Percentiles rank a stretch among this genome's conserved stretches.
These are phyloP conservation scores for Talaromyces atroroseus DNA, from an alignment of 2,329 filamentous ascomycete species.

Conservation along the genomic window DNA sequence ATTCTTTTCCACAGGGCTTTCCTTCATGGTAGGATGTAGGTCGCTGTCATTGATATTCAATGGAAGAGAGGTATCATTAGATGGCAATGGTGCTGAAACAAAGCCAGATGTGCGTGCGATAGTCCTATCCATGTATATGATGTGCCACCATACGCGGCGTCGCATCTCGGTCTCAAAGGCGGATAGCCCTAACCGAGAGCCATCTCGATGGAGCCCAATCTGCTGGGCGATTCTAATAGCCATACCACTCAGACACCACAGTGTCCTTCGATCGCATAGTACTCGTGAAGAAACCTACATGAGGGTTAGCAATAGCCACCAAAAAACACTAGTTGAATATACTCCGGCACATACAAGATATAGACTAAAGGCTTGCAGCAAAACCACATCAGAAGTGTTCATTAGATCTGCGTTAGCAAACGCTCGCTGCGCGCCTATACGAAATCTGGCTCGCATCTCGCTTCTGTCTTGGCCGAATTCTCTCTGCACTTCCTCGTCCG, in stretches of 20 bases:
- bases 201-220: slow-evolving; percentile 49
- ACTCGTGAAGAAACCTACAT: slow-evolving; percentile 36
- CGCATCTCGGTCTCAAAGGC: slow-evolving; percentile 50
- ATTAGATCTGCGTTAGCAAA: slow-evolving; percentile 59
- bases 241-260: slow-evolving; percentile 39
- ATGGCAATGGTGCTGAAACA: background rate
- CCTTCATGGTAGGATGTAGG: slow-evolving; percentile 44
- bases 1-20: slow-evolving; percentile 45
- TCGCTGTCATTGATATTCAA: slow-evolving; percentile 50
- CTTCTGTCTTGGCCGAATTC: slow-evolving; percentile 49
- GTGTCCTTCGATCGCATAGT: slow-evolving; percentile 38
- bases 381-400: slow-evolving; percentile 55
- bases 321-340: background rate
- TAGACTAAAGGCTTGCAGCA: slow-evolving; percentile 58
- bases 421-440: slow-evolving; percentile 59
- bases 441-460: slow-evolving; percentile 49
- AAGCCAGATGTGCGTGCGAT: slow-evolving; percentile 6
- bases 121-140: slow-evolving; percentile 21
- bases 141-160: slow-evolving; percentile 48
- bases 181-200: slow-evolving; percentile 41
- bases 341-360: slow-evolving; percentile 33
- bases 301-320: background rate
- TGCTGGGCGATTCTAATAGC: slow-evolving; percentile 39
- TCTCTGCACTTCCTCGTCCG: slow-evolving; percentile 35
- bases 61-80: slow-evolving; percentile 42